Evolutionary conservation across 306 rosid species (phyloP), one percentile per base, ranked within the genome.

Genomic region (Castanea mollissima): DNA sequence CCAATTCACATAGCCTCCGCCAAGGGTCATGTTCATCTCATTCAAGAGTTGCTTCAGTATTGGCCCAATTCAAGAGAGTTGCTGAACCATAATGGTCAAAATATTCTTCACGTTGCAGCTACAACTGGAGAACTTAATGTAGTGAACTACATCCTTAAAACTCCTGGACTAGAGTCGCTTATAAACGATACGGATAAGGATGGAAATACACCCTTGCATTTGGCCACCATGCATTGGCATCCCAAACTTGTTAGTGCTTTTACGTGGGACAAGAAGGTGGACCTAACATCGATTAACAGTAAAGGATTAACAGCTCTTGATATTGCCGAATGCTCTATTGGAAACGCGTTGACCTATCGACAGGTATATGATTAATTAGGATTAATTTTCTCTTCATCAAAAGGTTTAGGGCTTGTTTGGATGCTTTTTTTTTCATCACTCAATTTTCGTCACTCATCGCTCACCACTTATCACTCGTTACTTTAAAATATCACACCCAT

Each of bases 171-270:
- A 21, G 4, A 16, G 5, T 9, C 20, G 35, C 16, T 76, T 80
- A 72, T 81, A 67, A 81, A 87, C 76, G 80, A 73, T 32, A 76
- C 55, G 52, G 83, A 87, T 29, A 15, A 0, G 0, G 0, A 38
- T 0, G 82, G 86, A 71, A n/a, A 87, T 4, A 81, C 85, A 7
- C 85, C 89, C 14, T 83, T 83, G 69, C 90, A 81, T 76, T 34
- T 81, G 76, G 86, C 87, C 34, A 49, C 10, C 44, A 38, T 6
- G 44, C 44, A 7, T 38, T 38, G 44, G 44, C 44, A 38, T 38
- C 10, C 44, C 82, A 79, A 19, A 41, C 55, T 21, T 31, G 83
- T 77, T 0, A 56, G 69, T 25, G 57, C 60, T 54, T 46, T 83
- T 18, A 80, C 74, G 9, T 72, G 74, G 71, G 70, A 79, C 0